Conservation (phyloP, 306 rosid genomes). For the Citrullus amarus region DNA sequence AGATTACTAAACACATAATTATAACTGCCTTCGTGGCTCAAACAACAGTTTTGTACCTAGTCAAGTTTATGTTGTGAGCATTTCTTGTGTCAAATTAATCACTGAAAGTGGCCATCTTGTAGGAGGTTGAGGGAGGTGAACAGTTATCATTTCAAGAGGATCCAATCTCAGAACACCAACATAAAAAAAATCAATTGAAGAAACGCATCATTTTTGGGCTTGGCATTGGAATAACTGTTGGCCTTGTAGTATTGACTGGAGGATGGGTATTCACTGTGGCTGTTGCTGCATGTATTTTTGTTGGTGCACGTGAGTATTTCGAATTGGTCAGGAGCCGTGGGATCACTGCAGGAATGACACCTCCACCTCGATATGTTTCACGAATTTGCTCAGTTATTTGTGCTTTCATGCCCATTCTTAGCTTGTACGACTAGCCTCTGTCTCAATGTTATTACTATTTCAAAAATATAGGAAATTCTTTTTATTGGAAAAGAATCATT, state of each 20-base stretch:
- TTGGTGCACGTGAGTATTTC: constrained; percentile 79
- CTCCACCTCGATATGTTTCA: constrained; percentile 89
- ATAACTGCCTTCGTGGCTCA: not conserved
- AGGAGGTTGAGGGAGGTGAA: constrained; percentile 25
- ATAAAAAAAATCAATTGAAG: constrained; percentile 45
- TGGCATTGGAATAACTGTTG: constrained; percentile 70
- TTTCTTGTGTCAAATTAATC: constrained; percentile 4
- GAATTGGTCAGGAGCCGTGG: constrained; percentile 82
- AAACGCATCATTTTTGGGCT: constrained; percentile 71
- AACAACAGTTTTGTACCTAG: not conserved
- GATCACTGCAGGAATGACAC: constrained; percentile 84
- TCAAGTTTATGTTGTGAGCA: not conserved
- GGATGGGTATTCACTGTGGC: constrained; percentile 75
- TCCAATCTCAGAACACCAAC: constrained; percentile 29
- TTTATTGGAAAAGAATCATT: not conserved
- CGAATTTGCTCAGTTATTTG: constrained; percentile 75
- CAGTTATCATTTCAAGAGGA: constrained; percentile 13
- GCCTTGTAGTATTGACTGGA: constrained; percentile 71
- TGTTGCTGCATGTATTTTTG: constrained; percentile 56
- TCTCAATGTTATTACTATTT: constrained; percentile 11
- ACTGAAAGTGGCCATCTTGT: constrained; percentile 17
- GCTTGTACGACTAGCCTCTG: constrained; percentile 52
- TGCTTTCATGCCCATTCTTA: constrained; percentile 71
- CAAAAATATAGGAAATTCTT: not conserved
- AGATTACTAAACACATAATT: not conserved